These are phyloP conservation scores for Pseudogymnoascus sp. DNA, from an alignment of 2,329 filamentous ascomycete genomes.

Conservation along the genomic window DNA sequence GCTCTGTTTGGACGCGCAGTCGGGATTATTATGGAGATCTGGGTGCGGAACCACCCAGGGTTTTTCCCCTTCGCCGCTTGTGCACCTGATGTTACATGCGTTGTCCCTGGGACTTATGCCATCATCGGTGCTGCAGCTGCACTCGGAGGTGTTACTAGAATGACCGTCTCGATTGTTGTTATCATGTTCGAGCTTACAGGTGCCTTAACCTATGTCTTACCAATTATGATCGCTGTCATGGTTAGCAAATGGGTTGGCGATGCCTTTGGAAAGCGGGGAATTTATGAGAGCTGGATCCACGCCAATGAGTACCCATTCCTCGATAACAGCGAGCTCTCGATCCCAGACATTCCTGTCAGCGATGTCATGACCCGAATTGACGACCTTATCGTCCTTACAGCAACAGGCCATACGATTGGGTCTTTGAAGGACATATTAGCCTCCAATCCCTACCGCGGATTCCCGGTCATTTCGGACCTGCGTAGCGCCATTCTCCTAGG, in stretches of 20 bases:
- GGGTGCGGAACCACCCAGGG: constrained; percentile 69
- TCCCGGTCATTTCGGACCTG: constrained; percentile 77
- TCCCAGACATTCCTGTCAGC: constrained; percentile 77
- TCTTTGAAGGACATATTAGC: constrained; percentile 63
- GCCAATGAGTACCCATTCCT: constrained; percentile 94
- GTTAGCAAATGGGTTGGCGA: constrained; percentile 97
- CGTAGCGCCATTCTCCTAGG: constrained; percentile 74
- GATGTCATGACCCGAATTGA: constrained; percentile 91
- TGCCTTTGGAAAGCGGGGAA: constrained; percentile 82
- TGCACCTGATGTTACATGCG: constrained; percentile 76
- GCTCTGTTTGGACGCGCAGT: constrained; percentile 83
- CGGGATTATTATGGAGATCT: constrained; percentile 81
- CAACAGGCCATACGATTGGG: constrained; percentile 78
- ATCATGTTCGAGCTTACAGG: constrained; percentile 99
- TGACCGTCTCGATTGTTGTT: constrained; percentile 97
- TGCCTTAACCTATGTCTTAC: constrained; percentile 88
- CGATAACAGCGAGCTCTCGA: constrained; percentile 69
- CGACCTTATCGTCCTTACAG: constrained; percentile 80
- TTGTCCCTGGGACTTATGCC: constrained; percentile 91
- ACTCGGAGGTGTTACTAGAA: constrained; percentile 86
- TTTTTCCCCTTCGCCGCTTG: constrained; percentile 74
- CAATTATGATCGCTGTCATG: constrained; percentile 99
- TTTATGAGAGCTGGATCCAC: constrained; percentile 97
- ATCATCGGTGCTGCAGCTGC: constrained; percentile 93
- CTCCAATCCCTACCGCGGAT: constrained; percentile 75